phyloP scores from a whole-genome alignment of 768 basidiomycete species.

The Boletus speciosus region DNA sequence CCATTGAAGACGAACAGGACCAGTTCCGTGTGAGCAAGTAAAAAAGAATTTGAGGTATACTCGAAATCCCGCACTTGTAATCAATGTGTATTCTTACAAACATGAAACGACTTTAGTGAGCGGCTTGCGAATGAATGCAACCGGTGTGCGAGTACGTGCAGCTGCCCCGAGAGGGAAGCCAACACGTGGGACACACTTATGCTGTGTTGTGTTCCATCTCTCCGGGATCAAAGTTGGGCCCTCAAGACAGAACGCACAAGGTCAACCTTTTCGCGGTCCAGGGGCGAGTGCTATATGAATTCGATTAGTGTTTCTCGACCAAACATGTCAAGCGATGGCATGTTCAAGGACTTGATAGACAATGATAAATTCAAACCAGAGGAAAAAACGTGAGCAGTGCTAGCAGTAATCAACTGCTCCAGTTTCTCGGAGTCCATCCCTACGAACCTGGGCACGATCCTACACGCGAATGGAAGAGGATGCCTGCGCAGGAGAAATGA shows the following conservation, averaged over 20 bases:
- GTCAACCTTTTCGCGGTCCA: too few species aligned
- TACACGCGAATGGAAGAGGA: not conserved
- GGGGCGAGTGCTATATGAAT: too few species aligned
- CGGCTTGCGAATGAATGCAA: not conserved
- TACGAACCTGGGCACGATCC: too few species aligned
- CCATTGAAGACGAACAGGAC: slow-evolving; percentile 38
- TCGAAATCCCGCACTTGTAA: not conserved
- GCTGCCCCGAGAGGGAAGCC: not conserved
- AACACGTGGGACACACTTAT: too few species aligned
- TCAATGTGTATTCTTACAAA: not conserved
- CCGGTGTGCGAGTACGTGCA: not conserved
- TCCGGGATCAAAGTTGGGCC: too few species aligned
- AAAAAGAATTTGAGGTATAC: not conserved
- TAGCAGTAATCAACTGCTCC: not conserved
- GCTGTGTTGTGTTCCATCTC: too few species aligned
- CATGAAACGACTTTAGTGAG: not conserved
- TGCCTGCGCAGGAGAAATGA: not conserved
- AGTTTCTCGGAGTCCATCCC: not conserved
- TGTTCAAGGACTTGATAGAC: too few species aligned
- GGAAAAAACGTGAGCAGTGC: not conserved
- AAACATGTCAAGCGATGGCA: too few species aligned
- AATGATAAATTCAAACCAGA: too few species aligned
- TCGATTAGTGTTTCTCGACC: too few species aligned
- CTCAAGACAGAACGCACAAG: too few species aligned
- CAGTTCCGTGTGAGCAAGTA: not conserved